Evolutionary conservation across 306 rosid species (phyloP).

Genomic region (Datisca glomerata): DNA sequence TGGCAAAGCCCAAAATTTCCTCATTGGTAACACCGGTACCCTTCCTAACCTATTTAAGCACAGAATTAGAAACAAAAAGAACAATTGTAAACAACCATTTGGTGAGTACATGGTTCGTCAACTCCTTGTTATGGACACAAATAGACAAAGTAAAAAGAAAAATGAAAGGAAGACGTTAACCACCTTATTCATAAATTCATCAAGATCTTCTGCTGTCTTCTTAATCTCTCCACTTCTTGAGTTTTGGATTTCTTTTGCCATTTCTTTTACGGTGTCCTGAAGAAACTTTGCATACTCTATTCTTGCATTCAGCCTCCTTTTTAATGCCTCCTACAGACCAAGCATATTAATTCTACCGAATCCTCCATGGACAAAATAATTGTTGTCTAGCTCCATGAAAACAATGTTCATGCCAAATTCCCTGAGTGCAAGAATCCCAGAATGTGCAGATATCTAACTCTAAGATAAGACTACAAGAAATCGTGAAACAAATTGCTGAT

Average conservation of each 20-base stretch:
- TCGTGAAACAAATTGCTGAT: too few species aligned
- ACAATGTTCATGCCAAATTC: too few species aligned
- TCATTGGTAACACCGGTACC: conserved; percentile 75
- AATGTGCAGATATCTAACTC: too few species aligned
- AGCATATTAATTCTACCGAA: background rate
- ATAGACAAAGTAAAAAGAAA: conserved; percentile 5
- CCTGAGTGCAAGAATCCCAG: too few species aligned
- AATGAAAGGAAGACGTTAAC: conserved; percentile 1
- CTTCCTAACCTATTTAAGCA: conserved; percentile 55
- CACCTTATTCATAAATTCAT: conserved; percentile 64
- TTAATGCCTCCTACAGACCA: conserved; percentile 65
- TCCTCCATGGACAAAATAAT: too few species aligned
- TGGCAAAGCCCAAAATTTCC: conserved; percentile 91
- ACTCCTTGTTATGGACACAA: conserved; percentile 2
- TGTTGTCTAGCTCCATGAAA: too few species aligned
- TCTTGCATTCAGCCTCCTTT: conserved; percentile 83
- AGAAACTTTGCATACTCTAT: conserved; percentile 93
- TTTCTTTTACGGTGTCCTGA: conserved; percentile 94
- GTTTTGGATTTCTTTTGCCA: conserved; percentile 96
- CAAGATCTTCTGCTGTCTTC: conserved; percentile 92
- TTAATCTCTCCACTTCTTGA: conserved; percentile 80
- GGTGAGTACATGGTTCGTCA: background rate
- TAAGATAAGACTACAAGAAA: too few species aligned
- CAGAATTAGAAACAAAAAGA: conserved; percentile 8
- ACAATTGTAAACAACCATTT: conserved; percentile 6